These are phyloP conservation scores for Vitis labrusca DNA, from an alignment of 164 flowering plant genomes.

Conservation along the genomic window DNA sequence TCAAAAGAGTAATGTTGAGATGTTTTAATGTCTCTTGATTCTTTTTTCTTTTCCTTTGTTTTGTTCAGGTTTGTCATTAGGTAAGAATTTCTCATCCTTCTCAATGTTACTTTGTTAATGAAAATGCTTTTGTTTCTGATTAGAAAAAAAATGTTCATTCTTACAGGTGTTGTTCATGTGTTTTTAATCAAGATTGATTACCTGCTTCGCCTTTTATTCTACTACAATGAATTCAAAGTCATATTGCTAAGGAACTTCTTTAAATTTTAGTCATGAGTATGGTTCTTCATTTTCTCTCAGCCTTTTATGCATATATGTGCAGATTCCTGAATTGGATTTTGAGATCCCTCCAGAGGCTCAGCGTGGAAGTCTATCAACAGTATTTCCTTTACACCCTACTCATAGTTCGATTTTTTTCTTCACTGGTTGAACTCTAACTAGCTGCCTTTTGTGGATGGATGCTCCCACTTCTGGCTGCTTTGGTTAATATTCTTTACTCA, in stretches of 20 bases:
- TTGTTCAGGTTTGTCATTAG: too few relatives aligned
- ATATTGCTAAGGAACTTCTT: not conserved
- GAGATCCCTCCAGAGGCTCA: conserved; percentile 99
- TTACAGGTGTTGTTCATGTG: not conserved
- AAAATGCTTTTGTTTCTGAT: too few relatives aligned
- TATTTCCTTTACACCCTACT: conserved; percentile 26
- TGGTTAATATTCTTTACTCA: too few relatives aligned
- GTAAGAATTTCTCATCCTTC: too few relatives aligned
- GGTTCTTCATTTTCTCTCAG: not conserved
- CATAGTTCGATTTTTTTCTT: not conserved
- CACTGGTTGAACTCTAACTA: not conserved
- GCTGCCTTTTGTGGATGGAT: not conserved
- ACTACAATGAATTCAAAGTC: not conserved
- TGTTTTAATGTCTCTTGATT: too few relatives aligned
- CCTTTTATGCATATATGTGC: conserved; percentile 15
- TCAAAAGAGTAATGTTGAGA: too few relatives aligned
- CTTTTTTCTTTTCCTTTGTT: too few relatives aligned
- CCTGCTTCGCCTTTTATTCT: not conserved
- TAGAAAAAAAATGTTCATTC: not conserved
- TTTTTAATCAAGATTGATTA: not conserved
- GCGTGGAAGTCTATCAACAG: conserved; percentile 85
- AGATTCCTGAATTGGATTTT: conserved; percentile 94
- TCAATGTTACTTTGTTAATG: too few relatives aligned
- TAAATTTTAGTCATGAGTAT: not conserved
- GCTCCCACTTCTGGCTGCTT: too few relatives aligned